Base-by-base conservation (phyloP, 371 early-diverging fungal species). In the Synchytrium microbalum region DNA sequence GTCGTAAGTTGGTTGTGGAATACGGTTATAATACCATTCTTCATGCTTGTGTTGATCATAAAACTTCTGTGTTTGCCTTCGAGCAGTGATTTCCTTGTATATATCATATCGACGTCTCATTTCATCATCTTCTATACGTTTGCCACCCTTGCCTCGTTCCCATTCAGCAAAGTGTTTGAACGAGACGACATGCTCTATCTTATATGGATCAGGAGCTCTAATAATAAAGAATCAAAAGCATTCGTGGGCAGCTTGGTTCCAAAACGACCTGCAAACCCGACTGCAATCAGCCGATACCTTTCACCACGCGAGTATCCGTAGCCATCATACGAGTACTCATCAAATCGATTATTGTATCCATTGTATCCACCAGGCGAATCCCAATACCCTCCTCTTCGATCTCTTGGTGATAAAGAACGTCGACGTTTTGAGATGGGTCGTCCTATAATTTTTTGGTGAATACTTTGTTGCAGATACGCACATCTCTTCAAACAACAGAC, bases 81-180 rank as follows among this genome's bases (percentile, higher is more conserved):
- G 76, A 24, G 79, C 78, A 60, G 84, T 87, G 32, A 87, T 83
- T 61, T 91, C 90, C 63, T 86, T 87, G 72, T 95, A 95, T 31
- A 80, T 79, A 53, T 84, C 86, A 63, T 89, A 95, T 54, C 84
- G 77, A 30, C 82, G 79, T 53, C 88, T 84, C 59, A 93, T 72
- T 58, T 93, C 95, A 23, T 91, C 92, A 33, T 90, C 86, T 60
- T 85, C 84, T 58, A 86, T 78, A 19, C 78, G 79, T 53, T 79
- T 69, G 8, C 82, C 56, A 59, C 27, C 53, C 23, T 51, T 66
- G 23, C 67, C 32, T 25, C 81, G 80, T 51, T 84, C 68, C 65
- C 84, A 87, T 54, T 93, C 93, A 27, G 82, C 83, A 71, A 84
- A 94, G 63, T 89, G 86, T 63, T 87, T 84, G 72, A 85, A 86